These are phyloP conservation scores for Sporothrix luriei DNA, from an alignment of 2,329 filamentous ascomycete genomes.

Conservation along the genomic window DNA sequence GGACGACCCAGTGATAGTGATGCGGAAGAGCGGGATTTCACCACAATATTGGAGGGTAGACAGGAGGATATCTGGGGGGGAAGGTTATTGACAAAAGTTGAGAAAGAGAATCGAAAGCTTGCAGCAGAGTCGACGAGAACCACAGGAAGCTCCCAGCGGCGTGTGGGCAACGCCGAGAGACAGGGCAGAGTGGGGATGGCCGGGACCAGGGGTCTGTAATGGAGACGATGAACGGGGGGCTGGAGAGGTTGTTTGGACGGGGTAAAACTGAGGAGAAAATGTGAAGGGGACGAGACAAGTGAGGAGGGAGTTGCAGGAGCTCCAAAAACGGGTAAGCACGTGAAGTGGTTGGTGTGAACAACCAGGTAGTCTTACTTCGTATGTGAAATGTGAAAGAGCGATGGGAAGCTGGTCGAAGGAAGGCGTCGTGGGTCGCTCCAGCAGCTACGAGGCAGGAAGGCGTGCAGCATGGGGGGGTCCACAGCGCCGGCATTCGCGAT, in stretches of 20 bases:
- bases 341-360: neutral
- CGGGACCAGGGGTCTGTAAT: neutral
- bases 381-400: neutral
- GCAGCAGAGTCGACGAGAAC: neutral
- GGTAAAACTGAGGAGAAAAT: neutral
- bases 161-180: constrained; percentile 22
- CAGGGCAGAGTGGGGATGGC: constrained; percentile 11
- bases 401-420: constrained; percentile 8
- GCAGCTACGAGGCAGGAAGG: constrained; percentile 4
- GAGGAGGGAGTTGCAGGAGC: constrained; percentile 3
- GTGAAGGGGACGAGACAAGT: neutral
- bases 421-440: neutral
- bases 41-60: no score
- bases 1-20: neutral
- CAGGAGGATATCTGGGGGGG: neutral
- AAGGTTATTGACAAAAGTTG: neutral
- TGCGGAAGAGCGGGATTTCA: neutral
- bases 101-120: neutral
- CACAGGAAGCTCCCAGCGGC: neutral
- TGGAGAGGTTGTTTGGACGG: neutral
- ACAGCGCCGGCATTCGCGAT: constrained; percentile 28
- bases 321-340: constrained; percentile 1
- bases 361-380: neutral
- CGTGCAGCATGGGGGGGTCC: constrained; percentile 14
- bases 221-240: neutral